A percentile compares a stretch with the other conserved stretches of the same genome.
phyloP scores from a whole-genome alignment of 768 basidiomycete species.

The Termitomyces heimii region DNA sequence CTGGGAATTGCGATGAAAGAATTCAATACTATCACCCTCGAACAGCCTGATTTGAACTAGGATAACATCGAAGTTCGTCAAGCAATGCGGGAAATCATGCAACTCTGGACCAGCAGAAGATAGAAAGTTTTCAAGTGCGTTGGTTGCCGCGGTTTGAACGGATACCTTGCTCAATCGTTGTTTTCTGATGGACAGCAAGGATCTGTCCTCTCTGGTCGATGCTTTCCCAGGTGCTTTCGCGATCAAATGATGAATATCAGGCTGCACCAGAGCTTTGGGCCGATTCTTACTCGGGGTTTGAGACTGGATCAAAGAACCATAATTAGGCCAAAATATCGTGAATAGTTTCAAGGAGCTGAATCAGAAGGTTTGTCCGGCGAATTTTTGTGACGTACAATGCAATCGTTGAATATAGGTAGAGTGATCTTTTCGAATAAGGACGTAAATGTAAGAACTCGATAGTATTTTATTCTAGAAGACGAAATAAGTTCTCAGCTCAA shows the following conservation, averaged over 20 bases:
- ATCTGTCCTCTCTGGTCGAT: slow-evolving; percentile 63
- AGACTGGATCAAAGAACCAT: neutral
- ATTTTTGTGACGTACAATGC: slow-evolving; percentile 15
- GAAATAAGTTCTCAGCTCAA: no score
- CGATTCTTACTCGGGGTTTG: neutral
- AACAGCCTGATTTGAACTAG: slow-evolving; percentile 78
- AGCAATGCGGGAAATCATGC: slow-evolving; percentile 60
- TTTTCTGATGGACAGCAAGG: slow-evolving; percentile 58
- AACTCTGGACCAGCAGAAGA: slow-evolving; percentile 70
- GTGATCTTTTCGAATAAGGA: slow-evolving; percentile 24
- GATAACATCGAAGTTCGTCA: slow-evolving; percentile 56
- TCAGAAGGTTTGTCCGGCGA: slow-evolving; percentile 50
- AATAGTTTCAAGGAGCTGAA: slow-evolving; percentile 65
- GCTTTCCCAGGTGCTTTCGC: slow-evolving; percentile 63
- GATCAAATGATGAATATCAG: slow-evolving; percentile 45
- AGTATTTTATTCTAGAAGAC: no score
- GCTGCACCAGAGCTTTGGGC: slow-evolving; percentile 53
- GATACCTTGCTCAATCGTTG: neutral
- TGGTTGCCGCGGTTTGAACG: neutral
- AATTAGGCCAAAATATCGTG: slow-evolving; percentile 56
- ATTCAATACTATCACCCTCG: no score
- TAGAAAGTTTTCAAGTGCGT: slow-evolving; percentile 69
- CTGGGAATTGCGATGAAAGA: slow-evolving; percentile 67
- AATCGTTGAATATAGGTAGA: neutral
- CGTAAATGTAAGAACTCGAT: no score